Evolutionary conservation across 371 early-diverging fungal species (phyloP), one percentile per base, ranked within the genome.

Genomic region (Mortierella sp.): DNA sequence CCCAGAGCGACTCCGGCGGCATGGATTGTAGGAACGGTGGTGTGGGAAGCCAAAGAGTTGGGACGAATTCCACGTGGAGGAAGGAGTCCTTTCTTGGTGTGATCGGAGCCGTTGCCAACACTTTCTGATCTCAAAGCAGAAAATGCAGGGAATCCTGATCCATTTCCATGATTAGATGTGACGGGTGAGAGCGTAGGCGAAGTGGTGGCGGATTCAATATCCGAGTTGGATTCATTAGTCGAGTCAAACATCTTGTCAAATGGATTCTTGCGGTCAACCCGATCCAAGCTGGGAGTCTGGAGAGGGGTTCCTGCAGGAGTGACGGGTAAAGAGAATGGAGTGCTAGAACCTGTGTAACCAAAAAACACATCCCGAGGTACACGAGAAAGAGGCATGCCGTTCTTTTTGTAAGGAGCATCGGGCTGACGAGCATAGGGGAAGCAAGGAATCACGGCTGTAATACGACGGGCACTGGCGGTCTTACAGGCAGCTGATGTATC

Each of bases 391-490:
- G 60, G 60, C 60, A 60, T 60, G 23, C 60, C 60, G 23, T 60
- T 60, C 60, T 60, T 60, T 29, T 60, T 60, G 40, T 60, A 60
- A 10, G 92, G 92, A 7, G 88, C 88, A 80, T 92, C 91, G 0
- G 91, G 88, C 82, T 95, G 96, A 62, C 97, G 89, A 54, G 97
- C 93, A 35, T 59, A 60, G 1, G 60, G 97, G 85, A 96, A 98
- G 85, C 94, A 95, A 12, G 97, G 98, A 53, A 97, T 88, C 49
- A 97, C 96, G 8, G 96, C 97, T 0, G 95, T 96, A 70, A 97
- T 87, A 66, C 87, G 86, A 66, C 89, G 87, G 32, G 96, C 96
- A 12, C 94, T 94, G 12, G 97, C 97, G 0, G 93, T 95, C 81
- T 95, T 95, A 86, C 98, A 98, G 17, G 97, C 97, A 53, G 64